A percentile compares a stretch with the other conserved stretches of the same genome.
Conservation (phyloP, 2,329 filamentous ascomycete genomes). For the Fusarium mundagurra region DNA sequence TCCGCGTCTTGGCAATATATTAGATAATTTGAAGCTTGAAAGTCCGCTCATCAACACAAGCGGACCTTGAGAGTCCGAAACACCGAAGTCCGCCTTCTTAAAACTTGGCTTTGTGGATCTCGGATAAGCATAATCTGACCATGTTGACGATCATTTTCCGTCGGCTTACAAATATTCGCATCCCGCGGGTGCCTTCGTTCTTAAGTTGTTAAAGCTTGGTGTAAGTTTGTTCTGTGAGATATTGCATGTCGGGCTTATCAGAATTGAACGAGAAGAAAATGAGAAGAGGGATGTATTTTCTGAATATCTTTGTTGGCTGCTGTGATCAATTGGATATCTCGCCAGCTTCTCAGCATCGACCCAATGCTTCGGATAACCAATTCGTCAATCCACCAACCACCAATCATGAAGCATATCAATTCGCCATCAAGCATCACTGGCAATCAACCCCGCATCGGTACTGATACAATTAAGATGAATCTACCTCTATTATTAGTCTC, state of each 20-base stretch:
- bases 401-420: conserved; percentile 10
- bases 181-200: neutral
- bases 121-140: conserved; percentile 20
- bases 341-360: no score
- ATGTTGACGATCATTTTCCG: neutral
- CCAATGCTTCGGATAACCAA: conserved; percentile 8
- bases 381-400: neutral
- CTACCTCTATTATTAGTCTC: neutral
- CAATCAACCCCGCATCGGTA: neutral
- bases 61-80: conserved; percentile 18
- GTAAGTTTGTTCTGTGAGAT: neutral
- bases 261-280: neutral
- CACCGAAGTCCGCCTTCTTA: neutral
- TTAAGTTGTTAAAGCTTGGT: neutral
- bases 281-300: no score
- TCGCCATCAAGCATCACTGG: neutral
- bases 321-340: neutral
- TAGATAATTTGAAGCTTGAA: neutral
- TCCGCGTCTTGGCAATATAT: neutral
- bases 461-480: neutral
- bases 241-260: neutral
- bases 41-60: neutral
- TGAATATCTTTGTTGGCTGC: neutral
- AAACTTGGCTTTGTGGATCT: conserved; percentile 5
- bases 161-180: conserved; percentile 14